Base-by-base conservation (phyloP, 163 green algal species). In the Botryococcus braunii region DNA sequence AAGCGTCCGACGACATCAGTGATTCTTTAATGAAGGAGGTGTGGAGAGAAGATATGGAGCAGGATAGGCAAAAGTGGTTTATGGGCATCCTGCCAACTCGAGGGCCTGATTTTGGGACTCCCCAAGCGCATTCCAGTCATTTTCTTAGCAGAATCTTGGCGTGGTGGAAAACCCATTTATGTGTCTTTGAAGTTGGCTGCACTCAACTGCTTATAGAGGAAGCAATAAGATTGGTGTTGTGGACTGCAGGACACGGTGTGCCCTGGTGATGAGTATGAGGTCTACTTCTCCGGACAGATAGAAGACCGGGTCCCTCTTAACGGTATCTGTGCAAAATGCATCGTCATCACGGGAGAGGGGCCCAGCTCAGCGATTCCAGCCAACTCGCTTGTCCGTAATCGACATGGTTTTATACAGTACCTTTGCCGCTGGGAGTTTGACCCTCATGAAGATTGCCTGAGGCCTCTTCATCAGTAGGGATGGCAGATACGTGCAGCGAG, bases 251-350 rank as follows among this genome's bases (percentile, higher is more conserved):
- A 75, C 36, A 75, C 63, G 32, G 29, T 41, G 0, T 68, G 61
- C 40, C n/a, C 43, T 27, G 57, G 38, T 29, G 58, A 29, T 36
- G 38, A 39, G 4, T 3, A 65, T 43, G 47, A 79, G 55, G 34
- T 79, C 11, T 76, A 73, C 43, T 48, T 57, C 39, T 69, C 62
- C 1, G 47, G 64, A 27, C 59, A 73, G 35, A 46, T 76, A 2
- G 68, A 79, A 55, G 56, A 72, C n/a, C 57, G 73, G 3, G 31
- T 79, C 27, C 37, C 62, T 8, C 32, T 75, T 25, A 49, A 47
- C 5, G 62, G 49, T 1, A 50, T 75, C 36, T 8, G 58, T 58
- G 39, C 49, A 0, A 56, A 48, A 29, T 78, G 72, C 57, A 32
- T 4, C 13, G 60, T 78, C 4, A 1, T 25, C 3, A 59, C 32